Base-by-base conservation (phyloP, 2,329 filamentous ascomycete species). In the Trematosphaeria pertusa region DNA sequence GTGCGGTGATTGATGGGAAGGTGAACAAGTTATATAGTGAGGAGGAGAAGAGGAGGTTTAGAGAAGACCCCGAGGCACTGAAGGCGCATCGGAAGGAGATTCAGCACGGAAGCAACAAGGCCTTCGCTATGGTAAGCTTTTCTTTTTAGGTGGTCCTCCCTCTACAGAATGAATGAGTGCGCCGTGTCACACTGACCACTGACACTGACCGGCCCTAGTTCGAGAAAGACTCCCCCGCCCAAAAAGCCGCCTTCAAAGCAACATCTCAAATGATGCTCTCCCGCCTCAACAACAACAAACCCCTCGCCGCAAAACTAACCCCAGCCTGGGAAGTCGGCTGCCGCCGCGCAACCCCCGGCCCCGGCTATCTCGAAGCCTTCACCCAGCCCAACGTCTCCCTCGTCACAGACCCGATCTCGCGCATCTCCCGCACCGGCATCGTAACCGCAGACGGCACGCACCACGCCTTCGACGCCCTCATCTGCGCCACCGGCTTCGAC, bases 121-220 rank as follows among this genome's bases (percentile, higher is more conserved):
- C 22, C 28, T 43, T 45, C 28, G 15, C 21, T n/a, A 37, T 22
- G 21, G 24, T 45, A 32, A 14, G 15, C 30, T 24, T 24, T n/a
- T 35, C 10, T 30, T 18, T 15, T 21, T 7, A 73, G 0, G 70
- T 62, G 7, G 75, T 70, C 31, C 12, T 12, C 12, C 24, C 7
- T 8, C 24, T 28, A 28, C 24, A 28, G 24, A 12, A 28, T 8
- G 24, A 28, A 0, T 75, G 24, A 28, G 12, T 28, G 12, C 24
- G 24, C 24, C 24, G 12, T 28, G 24, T 12, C 24, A 28, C 12
- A 28, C 12, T 28, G 7, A 8, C 7, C 24, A 28, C 7, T 7
- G 24, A 28, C 11, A 35, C 33, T 34, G 20, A 42, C 24, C 4
- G 4, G n/a, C 9, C 10, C 4, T 30, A 35, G 31, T 43, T 43